Evolutionary conservation across 345 rosid genomes (phyloP).

Genomic region (Clarkia xantiana): DNA sequence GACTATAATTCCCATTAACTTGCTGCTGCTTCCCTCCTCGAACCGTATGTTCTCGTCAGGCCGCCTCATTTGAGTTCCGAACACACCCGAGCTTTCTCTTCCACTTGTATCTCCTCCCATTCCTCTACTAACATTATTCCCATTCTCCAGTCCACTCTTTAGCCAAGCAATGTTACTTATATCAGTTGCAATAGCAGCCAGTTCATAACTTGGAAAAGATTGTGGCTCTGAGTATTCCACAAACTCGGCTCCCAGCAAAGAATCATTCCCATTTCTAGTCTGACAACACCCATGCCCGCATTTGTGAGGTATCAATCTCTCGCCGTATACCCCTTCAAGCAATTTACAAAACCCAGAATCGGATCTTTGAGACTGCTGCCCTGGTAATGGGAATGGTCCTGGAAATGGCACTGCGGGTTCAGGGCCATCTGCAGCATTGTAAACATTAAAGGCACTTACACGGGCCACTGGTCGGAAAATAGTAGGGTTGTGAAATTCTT

Average conservation of each 20-base stretch:
- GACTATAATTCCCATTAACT: conserved; percentile 6
- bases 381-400: conserved; percentile 20
- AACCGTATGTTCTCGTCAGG: conserved; percentile 20
- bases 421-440: conserved; percentile 21
- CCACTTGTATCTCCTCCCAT: conserved; percentile 17
- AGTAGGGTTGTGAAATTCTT: conserved; percentile 26
- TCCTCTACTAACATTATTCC: conserved; percentile 13
- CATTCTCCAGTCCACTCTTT: conserved; percentile 63
- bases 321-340: conserved; percentile 40
- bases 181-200: conserved; percentile 68
- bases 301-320: conserved; percentile 42
- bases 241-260: conserved; percentile 74
- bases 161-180: conserved; percentile 80
- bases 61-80: conserved; percentile 8
- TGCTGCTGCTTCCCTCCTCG: conserved; percentile 27
- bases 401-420: conserved; percentile 22
- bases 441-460: conserved; percentile 43
- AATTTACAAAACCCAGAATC: conserved; percentile 40
- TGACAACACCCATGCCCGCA: conserved; percentile 68
- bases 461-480: conserved; percentile 60
- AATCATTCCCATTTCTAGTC: conserved; percentile 13
- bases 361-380: conserved; percentile 34
- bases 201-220: conserved; percentile 49
- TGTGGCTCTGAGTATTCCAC: conserved; percentile 49
- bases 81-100: conserved; percentile 18